Evolutionary conservation across 23 red algal genomes (phyloP).

Genomic region (Gracilaria vermiculophylla): DNA sequence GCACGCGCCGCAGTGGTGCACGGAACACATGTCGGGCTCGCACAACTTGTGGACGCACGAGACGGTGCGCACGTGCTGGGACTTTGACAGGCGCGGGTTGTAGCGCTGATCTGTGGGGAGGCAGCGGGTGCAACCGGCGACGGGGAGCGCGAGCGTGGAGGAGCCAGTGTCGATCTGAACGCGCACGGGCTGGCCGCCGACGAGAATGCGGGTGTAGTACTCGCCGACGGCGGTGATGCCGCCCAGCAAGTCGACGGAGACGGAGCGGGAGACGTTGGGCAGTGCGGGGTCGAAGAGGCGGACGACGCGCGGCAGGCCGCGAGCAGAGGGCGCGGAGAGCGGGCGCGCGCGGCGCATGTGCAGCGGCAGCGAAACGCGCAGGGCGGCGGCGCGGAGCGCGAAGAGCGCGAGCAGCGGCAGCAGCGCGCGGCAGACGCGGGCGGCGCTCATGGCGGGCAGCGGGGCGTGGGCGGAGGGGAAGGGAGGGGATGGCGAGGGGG

Average conservation of each 20-base stretch:
- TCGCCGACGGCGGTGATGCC: constrained; percentile 83
- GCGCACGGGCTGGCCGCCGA: constrained; percentile 81
- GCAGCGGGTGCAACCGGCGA: constrained; percentile 69
- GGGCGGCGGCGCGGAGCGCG: not conserved
- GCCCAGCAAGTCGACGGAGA: constrained; percentile 76
- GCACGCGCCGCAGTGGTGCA: constrained; percentile 60
- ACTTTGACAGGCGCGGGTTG: constrained; percentile 49
- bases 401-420: constrained; percentile 10
- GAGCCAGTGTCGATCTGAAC: constrained; percentile 95
- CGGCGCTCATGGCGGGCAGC: not conserved
- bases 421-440: not conserved
- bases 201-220: constrained; percentile 83
- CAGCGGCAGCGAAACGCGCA: not conserved
- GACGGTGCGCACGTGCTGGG: constrained; percentile 25
- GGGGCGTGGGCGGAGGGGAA: not conserved
- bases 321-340: not conserved
- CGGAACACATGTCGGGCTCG: constrained; percentile 57
- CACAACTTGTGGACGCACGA: constrained; percentile 71
- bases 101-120: constrained; percentile 82
- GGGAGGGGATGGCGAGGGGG: not conserved
- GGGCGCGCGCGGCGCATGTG: not conserved
- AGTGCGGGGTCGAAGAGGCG: constrained; percentile 8
- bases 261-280: constrained; percentile 12
- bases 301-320: not conserved
- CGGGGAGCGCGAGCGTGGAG: constrained; percentile 81